Conservation (phyloP, 176 grass and related monocot species). For the Cenchrus americanus region DNA sequence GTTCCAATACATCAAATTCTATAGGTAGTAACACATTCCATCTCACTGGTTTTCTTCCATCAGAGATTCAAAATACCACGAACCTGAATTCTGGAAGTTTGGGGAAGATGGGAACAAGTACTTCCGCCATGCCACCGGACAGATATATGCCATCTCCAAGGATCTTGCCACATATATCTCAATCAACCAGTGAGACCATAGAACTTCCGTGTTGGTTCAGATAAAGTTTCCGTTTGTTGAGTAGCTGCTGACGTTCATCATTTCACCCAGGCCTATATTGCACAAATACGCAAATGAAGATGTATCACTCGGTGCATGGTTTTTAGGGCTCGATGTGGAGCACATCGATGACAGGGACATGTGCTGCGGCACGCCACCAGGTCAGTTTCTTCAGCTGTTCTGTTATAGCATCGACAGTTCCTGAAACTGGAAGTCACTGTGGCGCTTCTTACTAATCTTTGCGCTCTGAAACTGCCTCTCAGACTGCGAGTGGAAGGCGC, state of each 20-base stretch:
- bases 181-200: constrained; percentile 76
- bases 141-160: constrained; percentile 88
- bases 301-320: constrained; percentile 83
- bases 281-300: constrained; percentile 97
- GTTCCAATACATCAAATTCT: not conserved
- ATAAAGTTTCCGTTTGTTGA: constrained; percentile 11
- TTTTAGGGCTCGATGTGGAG: constrained; percentile 92
- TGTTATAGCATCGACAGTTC: not conserved
- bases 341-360: constrained; percentile 86
- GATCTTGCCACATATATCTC: constrained; percentile 95
- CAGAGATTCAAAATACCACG: constrained; percentile 82
- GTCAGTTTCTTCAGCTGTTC: constrained; percentile 46
- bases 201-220: not conserved
- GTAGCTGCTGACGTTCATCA: constrained; percentile 5
- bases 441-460: constrained; percentile 7
- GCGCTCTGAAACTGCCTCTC: constrained; percentile 31
- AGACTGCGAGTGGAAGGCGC: constrained; percentile 94
- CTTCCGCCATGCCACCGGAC: constrained; percentile 82
- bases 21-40: constrained; percentile 9
- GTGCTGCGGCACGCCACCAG: constrained; percentile 89
- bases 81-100: constrained; percentile 94
- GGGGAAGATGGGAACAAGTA: constrained; percentile 97
- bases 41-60: constrained; percentile 9
- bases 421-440: constrained; percentile 5
- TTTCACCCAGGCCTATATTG: constrained; percentile 65